Conservation (phyloP, 2,329 filamentous ascomycete genomes). For the Monilinia vaccinii-corymbosi region DNA sequence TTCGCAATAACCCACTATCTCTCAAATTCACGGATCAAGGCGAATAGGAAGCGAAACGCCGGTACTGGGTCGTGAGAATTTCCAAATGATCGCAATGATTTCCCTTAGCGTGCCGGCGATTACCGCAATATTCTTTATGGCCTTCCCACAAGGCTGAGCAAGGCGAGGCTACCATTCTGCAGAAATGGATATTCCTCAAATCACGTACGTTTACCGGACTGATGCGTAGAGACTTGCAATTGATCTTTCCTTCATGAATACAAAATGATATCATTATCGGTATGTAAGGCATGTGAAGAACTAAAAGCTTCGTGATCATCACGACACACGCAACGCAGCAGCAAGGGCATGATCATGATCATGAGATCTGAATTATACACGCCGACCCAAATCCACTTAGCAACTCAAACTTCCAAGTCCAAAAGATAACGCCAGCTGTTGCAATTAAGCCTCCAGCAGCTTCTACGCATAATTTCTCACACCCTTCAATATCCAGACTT, state of each 20-base stretch:
- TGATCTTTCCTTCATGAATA: background rate
- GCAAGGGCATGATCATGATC: background rate
- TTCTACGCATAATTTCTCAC: constrained; percentile 34
- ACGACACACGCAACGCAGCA: background rate
- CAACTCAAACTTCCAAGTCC: background rate
- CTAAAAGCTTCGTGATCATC: background rate
- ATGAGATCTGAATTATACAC: background rate
- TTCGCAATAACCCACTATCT: background rate
- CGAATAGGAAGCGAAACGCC: background rate
- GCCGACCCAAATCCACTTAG: background rate
- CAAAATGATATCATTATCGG: background rate
- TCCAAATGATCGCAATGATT: constrained; percentile 12
- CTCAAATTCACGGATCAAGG: background rate
- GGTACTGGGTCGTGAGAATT: constrained; percentile 7
- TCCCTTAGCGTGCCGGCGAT: constrained; percentile 8
- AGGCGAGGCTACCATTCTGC: background rate
- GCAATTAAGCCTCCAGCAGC: background rate
- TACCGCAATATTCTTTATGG: background rate
- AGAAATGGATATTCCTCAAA: background rate
- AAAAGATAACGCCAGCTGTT: background rate
- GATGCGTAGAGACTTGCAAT: background rate
- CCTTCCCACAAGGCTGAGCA: constrained; percentile 1
- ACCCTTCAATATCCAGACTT: constrained; percentile 54
- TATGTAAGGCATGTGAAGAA: background rate
- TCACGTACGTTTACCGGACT: background rate